These are phyloP conservation scores for Cyclotella kingstonii DNA, from an alignment of 108 stramenopile genomes.

Conservation along the genomic window DNA sequence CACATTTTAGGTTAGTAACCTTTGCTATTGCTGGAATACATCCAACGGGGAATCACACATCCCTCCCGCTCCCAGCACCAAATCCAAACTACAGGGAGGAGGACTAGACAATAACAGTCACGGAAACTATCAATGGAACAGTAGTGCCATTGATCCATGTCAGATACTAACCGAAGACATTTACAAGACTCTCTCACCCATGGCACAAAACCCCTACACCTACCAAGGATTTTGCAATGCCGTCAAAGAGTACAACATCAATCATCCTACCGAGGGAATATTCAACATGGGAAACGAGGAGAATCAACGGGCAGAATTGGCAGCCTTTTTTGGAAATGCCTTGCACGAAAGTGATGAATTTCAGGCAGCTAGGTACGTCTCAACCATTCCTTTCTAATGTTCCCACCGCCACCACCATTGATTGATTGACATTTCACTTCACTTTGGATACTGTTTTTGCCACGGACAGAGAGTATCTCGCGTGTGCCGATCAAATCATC, in stretches of 20 bases:
- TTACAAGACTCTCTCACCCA: constrained; percentile 15
- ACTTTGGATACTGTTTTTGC: no score
- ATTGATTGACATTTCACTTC: no score
- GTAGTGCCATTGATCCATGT: constrained; percentile 11
- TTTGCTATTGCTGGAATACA: constrained; percentile 33
- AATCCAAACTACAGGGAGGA: constrained; percentile 3
- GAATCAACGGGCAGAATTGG: constrained; percentile 13
- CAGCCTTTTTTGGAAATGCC: constrained; percentile 36
- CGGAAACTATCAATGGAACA: constrained; percentile 6
- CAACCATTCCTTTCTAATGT: background rate
- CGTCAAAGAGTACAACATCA: constrained; percentile 14
- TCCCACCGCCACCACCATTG: no score
- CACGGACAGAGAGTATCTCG: constrained; percentile 27
- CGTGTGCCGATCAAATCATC: constrained; percentile 31
- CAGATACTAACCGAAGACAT: constrained; percentile 13
- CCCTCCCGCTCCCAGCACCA: constrained; percentile 28
- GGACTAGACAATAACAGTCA: constrained; percentile 12
- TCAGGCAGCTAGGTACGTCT: constrained; percentile 13
- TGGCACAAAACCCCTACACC: constrained; percentile 13
- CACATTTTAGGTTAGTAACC: no score
- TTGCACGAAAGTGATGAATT: constrained; percentile 39
- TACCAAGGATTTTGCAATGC: constrained; percentile 32
- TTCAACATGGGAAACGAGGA: constrained; percentile 14
- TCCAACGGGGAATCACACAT: constrained; percentile 11
- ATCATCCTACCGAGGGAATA: constrained; percentile 26